phyloP scores from a whole-genome alignment of 768 basidiomycete genomes.

The Tricholoma flavovirens region DNA sequence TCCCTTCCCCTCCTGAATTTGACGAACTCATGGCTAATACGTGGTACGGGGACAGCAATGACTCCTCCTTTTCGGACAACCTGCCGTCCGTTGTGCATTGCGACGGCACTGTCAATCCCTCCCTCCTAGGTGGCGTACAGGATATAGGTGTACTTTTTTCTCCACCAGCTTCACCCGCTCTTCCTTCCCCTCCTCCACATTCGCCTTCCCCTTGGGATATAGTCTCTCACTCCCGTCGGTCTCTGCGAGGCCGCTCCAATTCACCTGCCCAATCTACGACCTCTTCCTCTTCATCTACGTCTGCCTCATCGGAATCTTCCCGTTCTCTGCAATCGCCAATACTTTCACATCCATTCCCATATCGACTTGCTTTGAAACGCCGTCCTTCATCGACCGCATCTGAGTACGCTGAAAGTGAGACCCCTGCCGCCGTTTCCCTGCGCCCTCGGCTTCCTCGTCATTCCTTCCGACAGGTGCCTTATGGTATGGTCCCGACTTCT shows the following conservation, averaged over 20 bases:
- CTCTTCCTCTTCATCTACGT: not conserved
- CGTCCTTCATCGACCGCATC: not conserved
- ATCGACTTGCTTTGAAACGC: not conserved
- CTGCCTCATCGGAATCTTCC: not conserved
- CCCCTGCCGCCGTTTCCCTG: not conserved
- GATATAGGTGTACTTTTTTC: not conserved
- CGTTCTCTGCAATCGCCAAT: not conserved
- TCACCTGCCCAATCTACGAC: not conserved
- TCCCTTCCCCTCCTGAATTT: not conserved
- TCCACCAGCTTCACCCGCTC: not conserved
- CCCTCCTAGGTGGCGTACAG: slow-evolving; percentile 11
- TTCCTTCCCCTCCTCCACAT: not conserved
- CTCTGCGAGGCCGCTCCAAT: not conserved
- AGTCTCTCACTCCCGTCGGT: not conserved
- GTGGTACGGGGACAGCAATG: not conserved
- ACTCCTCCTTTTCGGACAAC: not conserved
- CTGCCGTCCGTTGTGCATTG: slow-evolving; percentile 1
- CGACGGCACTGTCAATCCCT: slow-evolving; percentile 18
- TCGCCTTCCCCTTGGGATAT: slow-evolving; percentile 1
- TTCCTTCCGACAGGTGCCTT: slow-evolving; percentile 3
- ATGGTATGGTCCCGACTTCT: slow-evolving; percentile 10
- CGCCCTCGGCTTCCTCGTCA: not conserved
- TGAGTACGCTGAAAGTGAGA: not conserved
- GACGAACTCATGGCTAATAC: not conserved
- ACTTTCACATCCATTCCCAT: not conserved